Base-by-base conservation (phyloP, 176 grass and related monocot genomes). In the Ensete glaucum region DNA sequence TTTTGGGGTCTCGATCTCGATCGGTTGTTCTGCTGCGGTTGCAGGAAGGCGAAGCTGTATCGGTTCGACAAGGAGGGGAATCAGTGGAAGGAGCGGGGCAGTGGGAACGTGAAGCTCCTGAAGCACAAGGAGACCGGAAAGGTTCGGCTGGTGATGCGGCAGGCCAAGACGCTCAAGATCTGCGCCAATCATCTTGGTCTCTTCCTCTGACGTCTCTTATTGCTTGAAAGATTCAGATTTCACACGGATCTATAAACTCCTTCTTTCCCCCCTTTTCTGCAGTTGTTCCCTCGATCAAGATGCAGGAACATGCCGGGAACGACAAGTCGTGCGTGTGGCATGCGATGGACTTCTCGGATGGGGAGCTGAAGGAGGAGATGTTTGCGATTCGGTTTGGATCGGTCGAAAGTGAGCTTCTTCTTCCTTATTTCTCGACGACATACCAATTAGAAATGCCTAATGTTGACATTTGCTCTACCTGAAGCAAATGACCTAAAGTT, bases 271-370 rank as follows among this genome's bases (percentile, higher is more conserved):
- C 15, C 26, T 69, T 27, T 14, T 69, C 1, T 53, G 75, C 75
- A 77, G 75, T 77, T 53, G 8, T 77, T 51, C 60, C 75, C 21
- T 52, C 75, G 34, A 77, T 50, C 48, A 77, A 53, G 60, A 51
- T 77, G 75, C 75, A 65, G 49, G 75, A 77, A 16, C 75, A 77
- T 50, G 60, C 60, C 14, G 75, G 75, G 48, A 77, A 53, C 16
- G 75, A 77, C 9, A 77, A 77, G 60, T 77, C 75, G 1, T 66
- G 75, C 60, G 75, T 77, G 75, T 77, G 75, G 75, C 75, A 63
- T 63, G 58, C 75, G 9, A 64, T 60, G 21, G 75, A 77, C 52
- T 77, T 65, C 52, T 76, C 58, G 0, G 75, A 77, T 16, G 75
- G 75, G 60, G 59, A 65, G 50, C 49, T 77, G 59, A 77, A 77